Evolutionary conservation across 129 eudicot genomes (phyloP), one percentile per base, ranked within the genome.

Genomic region (Glebionis coronaria): DNA sequence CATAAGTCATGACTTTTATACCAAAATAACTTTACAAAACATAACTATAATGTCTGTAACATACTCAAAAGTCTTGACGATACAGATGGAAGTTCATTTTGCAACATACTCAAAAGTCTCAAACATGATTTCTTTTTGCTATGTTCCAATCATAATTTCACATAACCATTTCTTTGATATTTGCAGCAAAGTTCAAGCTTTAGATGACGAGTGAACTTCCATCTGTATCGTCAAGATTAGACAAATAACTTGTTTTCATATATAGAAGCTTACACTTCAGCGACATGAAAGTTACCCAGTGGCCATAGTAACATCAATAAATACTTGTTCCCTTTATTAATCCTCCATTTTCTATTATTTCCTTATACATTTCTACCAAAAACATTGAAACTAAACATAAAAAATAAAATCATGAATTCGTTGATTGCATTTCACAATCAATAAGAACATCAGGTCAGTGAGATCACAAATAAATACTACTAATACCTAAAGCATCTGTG

Each of bases 381-480:
- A 67, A 47, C 73, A 12, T 52, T 68, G 15, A 13, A 67, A 59
- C 74, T 67, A 67, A 71, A 50, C 61, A 60, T 12, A 29, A 3
- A 71, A 47, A 23, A n/a, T n/a, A 2, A 9, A 23, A 3, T 31
- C 61, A 59, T 44, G 18, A 45, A 74, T 27, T 23, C 2, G 64
- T 68, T 67, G 74, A 75, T 67, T 60, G 80, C 74, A 68, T 40
- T 51, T 61, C 67, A 68, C 75, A 75, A 68, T 50, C 65, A 53
- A 40, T 67, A 66, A 68, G 18, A 35, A 8, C 44, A 67, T 40
- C 25, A 31, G 31, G 28, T 61, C 29, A 60, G 42, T 35, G 42
- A 35, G 42, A 35, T 35, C 42, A 35, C 9, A 35, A 6, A 35
- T 35, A 35, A 35, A 35, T 7, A 35, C 42, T 35, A 9, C 42